Base-by-base conservation (phyloP, 1,284 basidiomycete species). In the Ceraceosorus bombacis region DNA sequence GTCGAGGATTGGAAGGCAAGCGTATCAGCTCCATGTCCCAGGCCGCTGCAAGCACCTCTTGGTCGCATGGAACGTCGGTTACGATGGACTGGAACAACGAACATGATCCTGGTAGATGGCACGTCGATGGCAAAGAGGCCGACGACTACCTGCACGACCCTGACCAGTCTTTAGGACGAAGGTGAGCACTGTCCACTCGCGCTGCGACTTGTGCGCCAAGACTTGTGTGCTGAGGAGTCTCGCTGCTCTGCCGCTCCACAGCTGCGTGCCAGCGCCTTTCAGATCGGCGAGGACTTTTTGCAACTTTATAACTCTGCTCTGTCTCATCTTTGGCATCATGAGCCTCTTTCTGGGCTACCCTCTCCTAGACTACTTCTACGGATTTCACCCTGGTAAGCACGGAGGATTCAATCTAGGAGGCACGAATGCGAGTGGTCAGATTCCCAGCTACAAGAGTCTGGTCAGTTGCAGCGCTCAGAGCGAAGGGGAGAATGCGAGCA, bases 381-480 rank as follows among this genome's bases (percentile, higher is more conserved):
- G 60, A 6, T n/a, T 37, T 7, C 51, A 55, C 10, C 43, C 27
- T 5, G 53, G 60, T 36, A 62, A 59, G n/a, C 39, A 12, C 38
- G 66, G 67, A 6, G 72, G 67, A 40, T 67, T 62, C 58, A 71
- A 71, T 46, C 50, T 74, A n/a, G 72, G 72, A 39, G 72, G 72
- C 38, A 64, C 65, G 56, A 74, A 74, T 49, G 69, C 65, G 0
- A 64, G 67, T 0, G 72, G 72, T n/a, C 72, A 74, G 51, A 67
- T 74, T 4, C 71, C 72, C 10, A 46, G 10, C 10, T 46, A 10
- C 15, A 15, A 46, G 43, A 10, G 10, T 10, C 9, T 46, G 2
- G 43, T 46, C 10, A 46, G 43, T 46, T 10, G 43, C 43, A 46
- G 10, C 10, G 43, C 43, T 27, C 27, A 27, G 27, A 27, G 27